A percentile compares a stretch with the other conserved stretches of the same genome.
Evolutionary conservation across 768 basidiomycete genomes (phyloP).

Genomic region (Rickenella mellea): DNA sequence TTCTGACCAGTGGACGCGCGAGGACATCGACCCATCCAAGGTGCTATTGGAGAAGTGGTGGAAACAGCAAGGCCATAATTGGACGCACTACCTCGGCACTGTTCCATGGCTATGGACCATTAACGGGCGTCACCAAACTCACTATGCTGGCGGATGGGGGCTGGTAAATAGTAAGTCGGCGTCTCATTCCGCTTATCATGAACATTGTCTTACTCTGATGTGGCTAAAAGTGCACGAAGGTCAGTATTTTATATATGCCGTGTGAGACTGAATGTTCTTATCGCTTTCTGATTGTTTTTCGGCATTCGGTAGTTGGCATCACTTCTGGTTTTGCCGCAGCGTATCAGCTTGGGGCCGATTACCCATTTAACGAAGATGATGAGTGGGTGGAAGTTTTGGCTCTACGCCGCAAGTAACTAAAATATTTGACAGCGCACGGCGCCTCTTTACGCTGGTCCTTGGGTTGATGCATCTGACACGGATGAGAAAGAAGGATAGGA

Average conservation of each 20-base stretch:
- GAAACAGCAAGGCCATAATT: conserved; percentile 44
- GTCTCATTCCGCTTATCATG: neutral
- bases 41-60: conserved; percentile 38
- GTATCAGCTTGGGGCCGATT: conserved; percentile 28
- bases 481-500: conserved; percentile 1
- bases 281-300: neutral
- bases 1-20: conserved; percentile 30
- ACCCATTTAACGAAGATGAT: conserved; percentile 23
- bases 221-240: conserved; percentile 25
- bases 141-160: conserved; percentile 29
- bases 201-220: conserved; percentile 5
- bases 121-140: conserved; percentile 26
- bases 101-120: conserved; percentile 29
- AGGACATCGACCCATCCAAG: conserved; percentile 27
- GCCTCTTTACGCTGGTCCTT: neutral
- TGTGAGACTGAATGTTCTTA: neutral
- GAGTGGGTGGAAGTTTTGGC: conserved; percentile 7
- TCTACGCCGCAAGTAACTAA: neutral
- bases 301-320: too few species aligned
- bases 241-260: neutral
- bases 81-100: conserved; percentile 31
- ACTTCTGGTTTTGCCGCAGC: conserved; percentile 29
- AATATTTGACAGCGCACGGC: neutral
- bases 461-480: neutral
- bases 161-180: conserved; percentile 18